phyloP scores from a whole-genome alignment of 352 stramenopile species.

The Pythium sp. region DNA sequence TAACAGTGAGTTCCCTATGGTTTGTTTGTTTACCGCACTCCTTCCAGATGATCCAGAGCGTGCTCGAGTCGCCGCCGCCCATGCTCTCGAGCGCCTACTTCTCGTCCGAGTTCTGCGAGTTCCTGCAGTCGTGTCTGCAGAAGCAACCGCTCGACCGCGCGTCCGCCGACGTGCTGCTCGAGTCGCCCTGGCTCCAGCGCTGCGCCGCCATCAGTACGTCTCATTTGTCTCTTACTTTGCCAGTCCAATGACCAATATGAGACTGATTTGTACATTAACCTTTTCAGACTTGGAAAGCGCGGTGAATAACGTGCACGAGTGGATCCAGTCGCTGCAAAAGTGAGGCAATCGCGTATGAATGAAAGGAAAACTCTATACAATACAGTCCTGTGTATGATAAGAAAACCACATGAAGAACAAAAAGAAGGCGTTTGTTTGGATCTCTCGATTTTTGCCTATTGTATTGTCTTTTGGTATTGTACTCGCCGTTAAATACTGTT shows the following conservation, averaged over 20 bases:
- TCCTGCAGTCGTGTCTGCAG: constrained; percentile 62
- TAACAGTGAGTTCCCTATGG: not conserved
- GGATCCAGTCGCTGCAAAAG: constrained; percentile 73
- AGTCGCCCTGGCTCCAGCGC: constrained; percentile 71
- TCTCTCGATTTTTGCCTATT: not conserved
- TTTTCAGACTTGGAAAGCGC: constrained; percentile 28
- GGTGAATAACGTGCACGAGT: constrained; percentile 56
- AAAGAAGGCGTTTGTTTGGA: not conserved
- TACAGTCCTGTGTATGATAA: not conserved
- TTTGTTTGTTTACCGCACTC: not conserved
- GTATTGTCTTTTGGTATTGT: not conserved
- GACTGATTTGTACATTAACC: not conserved
- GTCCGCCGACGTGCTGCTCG: constrained; percentile 55
- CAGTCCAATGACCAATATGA: not conserved
- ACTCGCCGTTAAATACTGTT: constrained; percentile 9
- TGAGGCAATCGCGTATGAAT: not conserved
- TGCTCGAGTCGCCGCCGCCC: constrained; percentile 67
- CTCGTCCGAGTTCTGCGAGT: constrained; percentile 70
- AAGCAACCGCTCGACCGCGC: constrained; percentile 65
- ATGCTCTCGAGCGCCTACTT: constrained; percentile 67
- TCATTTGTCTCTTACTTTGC: not conserved
- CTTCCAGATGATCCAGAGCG: constrained; percentile 64
- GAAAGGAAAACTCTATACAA: not conserved
- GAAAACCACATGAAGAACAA: not conserved
- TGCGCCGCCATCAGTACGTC: constrained; percentile 66